phyloP scores from a whole-genome alignment of 2,329 filamentous ascomycete genomes.

The Blastomyces percursus region DNA sequence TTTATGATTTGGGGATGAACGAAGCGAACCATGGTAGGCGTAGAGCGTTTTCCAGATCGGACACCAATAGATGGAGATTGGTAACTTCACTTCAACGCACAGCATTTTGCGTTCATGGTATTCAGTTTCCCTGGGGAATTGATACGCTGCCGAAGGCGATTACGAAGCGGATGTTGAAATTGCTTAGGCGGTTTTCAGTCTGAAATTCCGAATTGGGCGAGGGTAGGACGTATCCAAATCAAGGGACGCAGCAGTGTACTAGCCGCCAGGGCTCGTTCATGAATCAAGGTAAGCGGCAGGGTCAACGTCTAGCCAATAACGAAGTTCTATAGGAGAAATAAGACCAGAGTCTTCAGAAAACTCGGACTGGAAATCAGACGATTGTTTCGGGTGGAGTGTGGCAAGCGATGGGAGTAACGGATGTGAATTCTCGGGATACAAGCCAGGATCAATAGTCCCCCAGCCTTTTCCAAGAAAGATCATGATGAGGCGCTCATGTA shows the following conservation, averaged over 20 bases:
- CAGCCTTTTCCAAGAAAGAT: constrained; percentile 22
- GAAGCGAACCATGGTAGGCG: neutral
- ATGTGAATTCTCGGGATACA: constrained; percentile 12
- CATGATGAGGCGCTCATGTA: constrained; percentile 20
- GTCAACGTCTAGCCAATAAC: constrained; percentile 4
- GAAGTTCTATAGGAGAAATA: neutral
- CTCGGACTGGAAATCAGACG: neutral
- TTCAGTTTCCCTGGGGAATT: neutral
- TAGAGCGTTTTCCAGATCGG: neutral
- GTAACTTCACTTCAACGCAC: neutral
- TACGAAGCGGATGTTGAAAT: neutral
- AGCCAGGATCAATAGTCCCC: constrained; percentile 18
- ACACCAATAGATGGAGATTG: neutral
- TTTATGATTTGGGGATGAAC: neutral
- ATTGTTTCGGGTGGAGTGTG: neutral
- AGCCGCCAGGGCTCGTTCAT: neutral
- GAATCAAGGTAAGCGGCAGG: neutral
- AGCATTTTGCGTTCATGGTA: neutral
- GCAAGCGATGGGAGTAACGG: constrained; percentile 1
- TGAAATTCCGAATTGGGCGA: neutral
- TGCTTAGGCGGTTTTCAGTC: neutral
- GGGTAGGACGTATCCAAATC: neutral
- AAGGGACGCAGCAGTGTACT: neutral
- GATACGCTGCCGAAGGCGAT: neutral
- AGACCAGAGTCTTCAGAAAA: neutral